A percentile compares a stretch with the other conserved stretches of the same genome.
phyloP scores from a whole-genome alignment of 2,329 filamentous ascomycete genomes.

The Drechmeria coniospora region DNA sequence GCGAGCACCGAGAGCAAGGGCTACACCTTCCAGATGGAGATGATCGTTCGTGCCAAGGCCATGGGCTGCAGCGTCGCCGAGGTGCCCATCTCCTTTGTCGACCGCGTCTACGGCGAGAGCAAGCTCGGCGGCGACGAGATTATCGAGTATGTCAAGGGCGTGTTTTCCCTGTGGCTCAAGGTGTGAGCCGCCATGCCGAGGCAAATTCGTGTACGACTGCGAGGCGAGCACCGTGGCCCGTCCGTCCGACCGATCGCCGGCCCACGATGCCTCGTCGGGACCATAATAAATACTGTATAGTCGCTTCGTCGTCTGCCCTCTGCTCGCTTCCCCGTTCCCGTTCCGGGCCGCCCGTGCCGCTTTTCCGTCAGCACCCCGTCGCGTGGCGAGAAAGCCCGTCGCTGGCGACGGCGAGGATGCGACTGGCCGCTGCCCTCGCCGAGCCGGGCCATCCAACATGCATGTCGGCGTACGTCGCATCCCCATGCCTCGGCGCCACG shows the following conservation, averaged over 20 bases:
- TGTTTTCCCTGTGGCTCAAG: conserved; percentile 62
- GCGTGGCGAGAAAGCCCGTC: conserved; percentile 78
- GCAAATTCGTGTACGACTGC: no score
- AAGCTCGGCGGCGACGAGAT: conserved; percentile 94
- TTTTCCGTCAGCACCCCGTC: conserved; percentile 69
- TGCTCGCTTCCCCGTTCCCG: no score
- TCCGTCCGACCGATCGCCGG: no score
- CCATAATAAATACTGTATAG: no score
- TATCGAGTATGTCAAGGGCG: conserved; percentile 85
- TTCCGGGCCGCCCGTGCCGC: conserved; percentile 47
- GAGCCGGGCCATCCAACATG: conserved; percentile 62
- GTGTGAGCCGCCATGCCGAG: conserved; percentile 36
- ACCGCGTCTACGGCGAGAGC: conserved; percentile 85
- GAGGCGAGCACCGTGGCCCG: no score
- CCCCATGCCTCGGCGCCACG: conserved; percentile 48
- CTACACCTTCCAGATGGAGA: conserved; percentile 99
- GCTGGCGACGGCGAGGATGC: conserved; percentile 64
- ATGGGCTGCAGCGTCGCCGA: conserved; percentile 91
- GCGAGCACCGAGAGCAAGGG: conserved; percentile 85
- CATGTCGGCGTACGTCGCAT: conserved; percentile 47
- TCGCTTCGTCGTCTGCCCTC: no score
- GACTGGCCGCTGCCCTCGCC: conserved; percentile 65
- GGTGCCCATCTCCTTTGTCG: conserved; percentile 92
- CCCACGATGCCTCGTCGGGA: no score
- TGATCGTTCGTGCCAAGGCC: conserved; percentile 94